Base-by-base conservation (phyloP, 768 basidiomycete genomes). In the Suillus bovinus region DNA sequence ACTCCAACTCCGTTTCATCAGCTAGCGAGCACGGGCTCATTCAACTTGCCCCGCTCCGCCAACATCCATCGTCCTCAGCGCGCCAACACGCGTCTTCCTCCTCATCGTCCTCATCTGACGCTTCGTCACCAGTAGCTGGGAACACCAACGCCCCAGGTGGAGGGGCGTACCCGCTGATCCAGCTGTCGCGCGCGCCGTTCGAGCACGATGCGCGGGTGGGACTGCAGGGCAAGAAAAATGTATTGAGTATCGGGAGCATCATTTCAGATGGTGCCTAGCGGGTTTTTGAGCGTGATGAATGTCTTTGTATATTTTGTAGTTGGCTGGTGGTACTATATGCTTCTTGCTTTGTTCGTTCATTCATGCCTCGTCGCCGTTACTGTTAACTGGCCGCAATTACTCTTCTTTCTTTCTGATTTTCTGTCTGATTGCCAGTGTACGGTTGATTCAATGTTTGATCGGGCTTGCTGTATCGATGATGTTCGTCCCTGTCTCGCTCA, bases 171-270 rank as follows among this genome's bases (percentile, higher is more conserved):
- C 41, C 59, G 13, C 34, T 74, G 53, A 73, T 74, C 10, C 73
- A 71, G 16, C 71, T 74, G 22, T 72, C 74, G 17, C 68, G 74
- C 5, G 67, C 73, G 11, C 74, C 71, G 10, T 74, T 74, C 33
- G 74, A 76, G 49, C 69, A 72, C 36, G 72, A 74, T 11, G 71
- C 66, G 38, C 34, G 60, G 0, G 55, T 69, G 9, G 68, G 66
- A 1, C 59, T 61, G 1, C 62, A 55, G 0, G 72, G 80, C 42
- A 89, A 87, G 80, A 89, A 85, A 75, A 89, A 87, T 66, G 82
- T 81, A 60, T 69, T 89, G 75, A 88, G 86, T 67, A 89, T 89
- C 64, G 86, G 86, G 60, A 88, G 85, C 67, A 89, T 89, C 61
- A 88, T 89, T 60, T 87, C 85, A 42, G 86, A 85, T 58, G 81